These are phyloP conservation scores for Salvia hispanica DNA, from an alignment of 257 asterid species.

Conservation along the genomic window DNA sequence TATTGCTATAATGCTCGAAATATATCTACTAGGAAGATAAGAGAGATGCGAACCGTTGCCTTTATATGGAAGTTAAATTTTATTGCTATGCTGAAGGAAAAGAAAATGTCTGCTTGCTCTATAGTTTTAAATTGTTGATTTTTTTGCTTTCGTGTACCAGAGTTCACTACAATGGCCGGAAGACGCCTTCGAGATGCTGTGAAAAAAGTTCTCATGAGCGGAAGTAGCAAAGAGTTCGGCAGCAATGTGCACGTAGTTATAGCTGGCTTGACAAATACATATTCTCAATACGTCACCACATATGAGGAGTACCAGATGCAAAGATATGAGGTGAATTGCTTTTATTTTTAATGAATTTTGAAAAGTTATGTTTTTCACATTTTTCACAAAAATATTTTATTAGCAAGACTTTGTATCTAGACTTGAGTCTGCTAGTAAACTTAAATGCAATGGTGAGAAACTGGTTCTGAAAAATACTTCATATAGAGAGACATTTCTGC, in stretches of 20 bases:
- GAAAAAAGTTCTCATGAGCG: slow-evolving; percentile 51
- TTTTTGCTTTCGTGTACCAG: slow-evolving; percentile 37
- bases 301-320: slow-evolving; percentile 91
- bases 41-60: not conserved
- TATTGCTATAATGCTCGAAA: not conserved
- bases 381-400: not conserved
- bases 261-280: slow-evolving; percentile 93
- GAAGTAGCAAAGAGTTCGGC: slow-evolving; percentile 51
- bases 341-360: not conserved
- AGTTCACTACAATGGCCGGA: slow-evolving; percentile 98
- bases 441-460: not conserved
- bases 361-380: not conserved
- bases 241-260: slow-evolving; percentile 76
- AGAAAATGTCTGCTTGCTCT: slow-evolving; percentile 16
- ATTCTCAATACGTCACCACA: slow-evolving; percentile 91
- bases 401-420: not conserved
- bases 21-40: not conserved
- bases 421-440: not conserved
- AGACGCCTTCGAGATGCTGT: slow-evolving; percentile 96
- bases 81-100: slow-evolving; percentile 8
- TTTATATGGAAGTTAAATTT: too few species aligned
- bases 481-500: too few species aligned
- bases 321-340: slow-evolving; percentile 87
- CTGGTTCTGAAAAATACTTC: too few species aligned
- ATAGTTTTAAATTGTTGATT: not conserved